Percentiles rank a stretch among this genome's conserved stretches.
Conservation (phyloP, 2,329 filamentous ascomycete species). For the Fusarium chlamydosporum region DNA sequence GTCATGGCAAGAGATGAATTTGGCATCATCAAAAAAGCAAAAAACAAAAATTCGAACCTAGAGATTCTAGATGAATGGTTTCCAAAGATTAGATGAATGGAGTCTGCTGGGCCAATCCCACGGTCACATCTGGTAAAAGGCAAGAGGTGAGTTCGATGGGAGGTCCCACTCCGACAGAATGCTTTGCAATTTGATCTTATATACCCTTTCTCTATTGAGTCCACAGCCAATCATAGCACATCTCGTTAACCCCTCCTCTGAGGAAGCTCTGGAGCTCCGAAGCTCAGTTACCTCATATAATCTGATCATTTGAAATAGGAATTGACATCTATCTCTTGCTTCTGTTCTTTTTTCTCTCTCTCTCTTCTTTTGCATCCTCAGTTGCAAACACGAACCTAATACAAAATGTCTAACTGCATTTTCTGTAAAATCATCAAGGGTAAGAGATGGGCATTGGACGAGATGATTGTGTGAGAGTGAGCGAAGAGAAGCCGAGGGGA, state of each 20-base stretch:
- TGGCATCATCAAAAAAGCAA: constrained; percentile 14
- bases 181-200: constrained; percentile 30
- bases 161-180: constrained; percentile 73
- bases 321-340: not conserved
- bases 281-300: constrained; percentile 10
- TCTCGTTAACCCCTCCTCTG: constrained; percentile 12
- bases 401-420: constrained; percentile 73
- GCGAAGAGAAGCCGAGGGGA: constrained; percentile 24
- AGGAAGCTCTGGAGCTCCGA: constrained; percentile 1
- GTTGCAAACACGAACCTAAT: not conserved
- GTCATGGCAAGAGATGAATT: accelerated
- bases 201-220: constrained; percentile 1
- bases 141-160: constrained; percentile 82
- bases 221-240: constrained; percentile 7
- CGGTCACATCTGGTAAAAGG: constrained; percentile 86
- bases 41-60: constrained; percentile 60
- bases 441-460: constrained; percentile 47
- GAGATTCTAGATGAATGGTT: constrained; percentile 57
- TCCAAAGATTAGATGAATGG: constrained; percentile 68
- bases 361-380: not conserved
- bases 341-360: not conserved
- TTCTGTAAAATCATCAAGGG: constrained; percentile 99
- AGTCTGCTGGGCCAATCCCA: constrained; percentile 69
- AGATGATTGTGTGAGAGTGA: constrained; percentile 6
- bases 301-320: constrained; percentile 4